A percentile compares a stretch with the other conserved stretches of the same genome.
Evolutionary conservation across 176 grass and related monocot species (phyloP).

Genomic region (Areca catechu): DNA sequence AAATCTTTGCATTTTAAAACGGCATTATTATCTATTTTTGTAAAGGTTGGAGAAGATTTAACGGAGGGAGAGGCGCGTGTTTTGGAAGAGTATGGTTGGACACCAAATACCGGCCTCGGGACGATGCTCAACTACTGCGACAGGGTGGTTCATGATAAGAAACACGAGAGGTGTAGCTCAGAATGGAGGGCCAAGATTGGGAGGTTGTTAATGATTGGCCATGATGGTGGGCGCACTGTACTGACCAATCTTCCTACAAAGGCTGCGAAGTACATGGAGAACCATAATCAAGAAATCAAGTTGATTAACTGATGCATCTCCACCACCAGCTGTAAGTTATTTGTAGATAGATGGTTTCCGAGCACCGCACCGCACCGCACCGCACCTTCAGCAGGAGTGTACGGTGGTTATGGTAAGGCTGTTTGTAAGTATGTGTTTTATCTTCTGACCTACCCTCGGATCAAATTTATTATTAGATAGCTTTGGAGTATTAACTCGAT

Average conservation of each 20-base stretch:
- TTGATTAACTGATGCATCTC: not conserved
- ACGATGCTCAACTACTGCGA: conserved; percentile 76
- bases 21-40: too few species aligned
- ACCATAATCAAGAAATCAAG: conserved; percentile 16
- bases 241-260: conserved; percentile 28
- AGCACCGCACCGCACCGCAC: too few species aligned
- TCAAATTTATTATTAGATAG: too few species aligned
- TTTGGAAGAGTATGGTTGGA: conserved; percentile 74
- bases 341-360: too few species aligned
- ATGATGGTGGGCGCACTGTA: conserved; percentile 36
- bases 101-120: conserved; percentile 58
- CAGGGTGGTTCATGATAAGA: conserved; percentile 72
- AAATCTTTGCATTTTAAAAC: too few species aligned
- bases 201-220: conserved; percentile 58
- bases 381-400: too few species aligned
- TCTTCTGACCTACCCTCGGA: too few species aligned
- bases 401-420: too few species aligned
- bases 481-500: too few species aligned
- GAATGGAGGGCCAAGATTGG: conserved; percentile 83
- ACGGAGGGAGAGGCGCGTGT: conserved; percentile 53
- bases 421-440: too few species aligned
- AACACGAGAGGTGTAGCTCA: conserved; percentile 30
- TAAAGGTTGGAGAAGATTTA: conserved; percentile 63
- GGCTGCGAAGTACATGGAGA: conserved; percentile 15
- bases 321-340: too few species aligned